Percentiles rank a stretch among this genome's conserved stretches.
Conservation (phyloP, 176 grass and related monocot genomes). For the Alloteropsis semialata region DNA sequence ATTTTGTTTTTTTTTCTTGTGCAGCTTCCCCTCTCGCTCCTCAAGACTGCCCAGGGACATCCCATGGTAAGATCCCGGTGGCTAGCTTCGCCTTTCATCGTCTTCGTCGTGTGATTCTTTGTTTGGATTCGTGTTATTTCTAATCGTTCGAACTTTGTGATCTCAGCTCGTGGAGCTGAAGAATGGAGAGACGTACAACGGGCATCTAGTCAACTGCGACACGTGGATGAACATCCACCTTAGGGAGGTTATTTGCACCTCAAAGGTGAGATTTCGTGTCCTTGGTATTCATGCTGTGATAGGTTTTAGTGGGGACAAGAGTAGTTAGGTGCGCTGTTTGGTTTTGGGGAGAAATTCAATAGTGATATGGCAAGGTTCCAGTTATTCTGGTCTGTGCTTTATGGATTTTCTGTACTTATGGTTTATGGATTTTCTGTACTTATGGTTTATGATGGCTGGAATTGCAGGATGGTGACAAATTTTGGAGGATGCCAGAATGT, state of each 20-base stretch:
- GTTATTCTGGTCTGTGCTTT: background rate
- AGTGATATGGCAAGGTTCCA: background rate
- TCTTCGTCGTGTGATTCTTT: background rate
- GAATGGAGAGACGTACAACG: slow-evolving; percentile 98
- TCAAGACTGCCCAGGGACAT: slow-evolving; percentile 99
- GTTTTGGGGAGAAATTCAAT: background rate
- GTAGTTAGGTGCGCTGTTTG: background rate
- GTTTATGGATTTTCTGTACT: too few species aligned
- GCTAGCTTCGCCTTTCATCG: background rate
- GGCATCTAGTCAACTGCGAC: slow-evolving; percentile 98
- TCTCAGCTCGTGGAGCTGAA: slow-evolving; percentile 92
- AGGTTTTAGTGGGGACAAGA: background rate
- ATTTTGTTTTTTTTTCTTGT: background rate
- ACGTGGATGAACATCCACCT: slow-evolving; percentile 99
- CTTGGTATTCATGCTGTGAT: background rate
- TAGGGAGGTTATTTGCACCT: slow-evolving; percentile 97
- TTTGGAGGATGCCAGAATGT: slow-evolving; percentile 99
- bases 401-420: background rate
- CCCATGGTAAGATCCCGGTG: slow-evolving; percentile 70
- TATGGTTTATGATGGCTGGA: slow-evolving; percentile 13
- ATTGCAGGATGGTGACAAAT: slow-evolving; percentile 97
- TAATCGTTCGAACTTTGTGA: background rate
- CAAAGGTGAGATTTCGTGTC: slow-evolving; percentile 57
- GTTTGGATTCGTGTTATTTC: background rate
- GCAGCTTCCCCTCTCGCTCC: slow-evolving; percentile 93